phyloP scores from a whole-genome alignment of 2,329 filamentous ascomycete species.

The Talaromyces sp. region DNA sequence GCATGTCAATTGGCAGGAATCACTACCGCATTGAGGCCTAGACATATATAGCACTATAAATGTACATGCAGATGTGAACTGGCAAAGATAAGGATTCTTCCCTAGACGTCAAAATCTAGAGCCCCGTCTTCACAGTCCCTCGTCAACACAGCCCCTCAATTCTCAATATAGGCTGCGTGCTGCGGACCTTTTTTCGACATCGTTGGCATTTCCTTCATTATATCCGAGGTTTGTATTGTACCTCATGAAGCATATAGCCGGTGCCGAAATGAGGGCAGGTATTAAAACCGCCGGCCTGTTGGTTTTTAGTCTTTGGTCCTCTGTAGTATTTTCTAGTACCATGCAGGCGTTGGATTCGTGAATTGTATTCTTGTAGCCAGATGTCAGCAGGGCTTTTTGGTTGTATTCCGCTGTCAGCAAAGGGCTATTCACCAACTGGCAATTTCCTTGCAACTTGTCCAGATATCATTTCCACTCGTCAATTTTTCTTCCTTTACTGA shows the following conservation, averaged over 20 bases:
- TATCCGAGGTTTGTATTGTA: background rate
- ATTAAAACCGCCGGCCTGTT: background rate
- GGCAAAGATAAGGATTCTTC: background rate
- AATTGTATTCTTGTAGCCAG: background rate
- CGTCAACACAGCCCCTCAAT: background rate
- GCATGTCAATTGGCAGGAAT: too few species aligned
- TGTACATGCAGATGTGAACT: background rate
- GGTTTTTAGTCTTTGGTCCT: background rate
- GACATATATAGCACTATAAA: background rate
- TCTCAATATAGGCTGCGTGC: background rate
- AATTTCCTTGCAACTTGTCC: constrained; percentile 5
- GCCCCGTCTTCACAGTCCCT: background rate
- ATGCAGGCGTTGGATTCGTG: background rate
- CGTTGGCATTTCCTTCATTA: background rate
- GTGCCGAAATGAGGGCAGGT: background rate
- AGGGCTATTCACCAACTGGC: constrained; percentile 19
- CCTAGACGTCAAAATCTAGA: background rate
- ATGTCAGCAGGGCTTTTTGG: too few species aligned
- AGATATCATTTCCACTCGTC: constrained; percentile 10
- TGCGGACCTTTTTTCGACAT: background rate
- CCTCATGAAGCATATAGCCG: background rate
- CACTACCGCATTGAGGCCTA: background rate
- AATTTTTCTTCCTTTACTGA: constrained; percentile 16
- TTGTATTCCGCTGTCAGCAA: background rate
- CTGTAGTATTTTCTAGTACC: background rate